Evolutionary conservation across 2,329 filamentous ascomycete species (phyloP), one percentile per base, ranked within the genome.

Genomic region (Teratosphaeria gauchensis): DNA sequence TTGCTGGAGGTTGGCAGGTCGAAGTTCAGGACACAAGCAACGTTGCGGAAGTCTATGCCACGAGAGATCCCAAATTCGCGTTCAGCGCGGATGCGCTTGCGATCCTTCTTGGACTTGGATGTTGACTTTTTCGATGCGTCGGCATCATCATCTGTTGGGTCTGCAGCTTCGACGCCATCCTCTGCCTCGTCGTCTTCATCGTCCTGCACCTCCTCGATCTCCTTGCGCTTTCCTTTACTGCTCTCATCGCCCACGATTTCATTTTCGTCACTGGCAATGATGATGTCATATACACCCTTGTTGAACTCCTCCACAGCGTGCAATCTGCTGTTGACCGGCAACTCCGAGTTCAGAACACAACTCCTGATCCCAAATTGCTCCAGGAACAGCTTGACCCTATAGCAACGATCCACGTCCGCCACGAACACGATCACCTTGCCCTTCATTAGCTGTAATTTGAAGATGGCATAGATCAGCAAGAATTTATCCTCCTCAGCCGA

Each of bases 401-500:
- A 99, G 67, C 89, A 95, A 63, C 87, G 78, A 74, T 96, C 92
- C 57, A 95, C 87, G 65, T 96, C 90, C 31, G 84, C 87, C 6
- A 96, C 91, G 65, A 91, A 91, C 53, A 90, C 82, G 55, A 90
- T 88, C 59, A 88, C 88, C 73, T 97, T 97, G 63, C 94, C 94
- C 73, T 92, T 95, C 70, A 99, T 87, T 56, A 97, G 78, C 72
- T 94, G 89, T 12, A 97, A 82, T 77, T 96, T 96, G 78, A 96
- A 95, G 70, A 97, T 92, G 60, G 96, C 88, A 69, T 96, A 97
- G 19, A 88, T 85, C 51, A 99, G 77, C 42, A 99, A 77, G 69
- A 97, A 99, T 71, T 99, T 99, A 68, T 97, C 94, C 65, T 97
- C 92, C 75, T 99, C 94, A n/a, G 84, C 90, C 65, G 91, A 95